Evolutionary conservation across 345 rosid species (phyloP).

Genomic region (Euphorbia pulcherrima): DNA sequence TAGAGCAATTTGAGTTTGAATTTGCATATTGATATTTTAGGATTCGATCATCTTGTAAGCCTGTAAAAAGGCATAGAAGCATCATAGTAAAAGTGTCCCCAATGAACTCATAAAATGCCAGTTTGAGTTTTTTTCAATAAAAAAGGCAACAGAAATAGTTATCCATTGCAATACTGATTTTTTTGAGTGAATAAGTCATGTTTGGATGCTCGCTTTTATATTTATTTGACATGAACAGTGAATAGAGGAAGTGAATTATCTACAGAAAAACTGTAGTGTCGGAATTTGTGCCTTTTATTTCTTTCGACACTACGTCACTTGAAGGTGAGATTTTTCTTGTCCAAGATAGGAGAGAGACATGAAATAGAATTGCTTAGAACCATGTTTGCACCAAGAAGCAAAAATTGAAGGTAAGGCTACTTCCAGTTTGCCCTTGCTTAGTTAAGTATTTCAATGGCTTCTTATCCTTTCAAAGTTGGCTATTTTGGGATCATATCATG

Average conservation of each 20-base stretch:
- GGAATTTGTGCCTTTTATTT: not conserved
- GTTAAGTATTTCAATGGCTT: not conserved
- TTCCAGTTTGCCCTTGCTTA: not conserved
- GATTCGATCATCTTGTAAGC: too few relatives aligned
- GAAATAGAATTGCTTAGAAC: not conserved
- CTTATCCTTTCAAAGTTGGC: not conserved
- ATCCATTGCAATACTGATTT: not conserved
- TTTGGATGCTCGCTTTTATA: not conserved
- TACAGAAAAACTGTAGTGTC: not conserved
- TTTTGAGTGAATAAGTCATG: not conserved
- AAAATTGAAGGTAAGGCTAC: not conserved
- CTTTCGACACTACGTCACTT: not conserved
- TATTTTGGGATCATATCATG: constrained; percentile 2
- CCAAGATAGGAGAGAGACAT: not conserved
- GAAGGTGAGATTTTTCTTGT: not conserved
- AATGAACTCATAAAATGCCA: too few relatives aligned
- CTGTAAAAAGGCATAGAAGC: too few relatives aligned
- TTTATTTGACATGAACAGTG: too few relatives aligned
- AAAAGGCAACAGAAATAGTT: not conserved
- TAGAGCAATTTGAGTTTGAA: too few relatives aligned
- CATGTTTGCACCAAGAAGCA: not conserved
- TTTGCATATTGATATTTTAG: too few relatives aligned
- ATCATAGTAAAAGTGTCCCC: too few relatives aligned
- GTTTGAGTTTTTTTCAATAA: too few relatives aligned
- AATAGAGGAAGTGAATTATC: not conserved